Percentiles rank a stretch among this genome's conserved stretches.
Evolutionary conservation across 345 rosid genomes (phyloP).

Genomic region (Reutealis trisperma): DNA sequence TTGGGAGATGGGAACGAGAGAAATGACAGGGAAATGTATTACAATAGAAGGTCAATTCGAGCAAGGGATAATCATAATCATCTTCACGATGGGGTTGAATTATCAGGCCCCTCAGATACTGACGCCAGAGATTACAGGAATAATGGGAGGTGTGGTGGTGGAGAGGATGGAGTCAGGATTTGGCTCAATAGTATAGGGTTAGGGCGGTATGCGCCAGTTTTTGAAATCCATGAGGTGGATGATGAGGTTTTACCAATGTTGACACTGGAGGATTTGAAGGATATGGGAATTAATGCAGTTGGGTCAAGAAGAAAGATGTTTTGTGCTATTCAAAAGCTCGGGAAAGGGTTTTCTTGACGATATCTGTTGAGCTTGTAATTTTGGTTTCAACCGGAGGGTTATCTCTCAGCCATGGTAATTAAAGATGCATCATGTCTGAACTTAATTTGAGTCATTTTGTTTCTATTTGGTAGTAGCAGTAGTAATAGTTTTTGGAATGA

Average conservation of each 20-base stretch:
- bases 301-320: conserved; percentile 86
- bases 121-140: conserved; percentile 49
- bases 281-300: conserved; percentile 87
- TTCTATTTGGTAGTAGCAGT: conserved; percentile 15
- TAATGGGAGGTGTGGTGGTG: conserved; percentile 29
- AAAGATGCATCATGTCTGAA: conserved; percentile 52
- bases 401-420: conserved; percentile 47
- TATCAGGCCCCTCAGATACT: conserved; percentile 57
- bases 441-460: conserved; percentile 29
- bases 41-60: conserved; percentile 34
- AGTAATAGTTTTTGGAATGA: conserved; percentile 33
- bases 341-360: conserved; percentile 68
- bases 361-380: conserved; percentile 20
- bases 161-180: conserved; percentile 58
- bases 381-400: conserved; percentile 25
- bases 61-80: conserved; percentile 18
- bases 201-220: conserved; percentile 72
- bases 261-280: conserved; percentile 85
- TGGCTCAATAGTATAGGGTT: conserved; percentile 72
- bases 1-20: conserved; percentile 54
- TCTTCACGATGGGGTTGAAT: conserved; percentile 42
- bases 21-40: conserved; percentile 40
- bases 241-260: conserved; percentile 80
- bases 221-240: conserved; percentile 89
- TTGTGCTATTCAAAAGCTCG: conserved; percentile 73